Conservation (phyloP, 148 eudicot species). For the Camellia sinensis region DNA sequence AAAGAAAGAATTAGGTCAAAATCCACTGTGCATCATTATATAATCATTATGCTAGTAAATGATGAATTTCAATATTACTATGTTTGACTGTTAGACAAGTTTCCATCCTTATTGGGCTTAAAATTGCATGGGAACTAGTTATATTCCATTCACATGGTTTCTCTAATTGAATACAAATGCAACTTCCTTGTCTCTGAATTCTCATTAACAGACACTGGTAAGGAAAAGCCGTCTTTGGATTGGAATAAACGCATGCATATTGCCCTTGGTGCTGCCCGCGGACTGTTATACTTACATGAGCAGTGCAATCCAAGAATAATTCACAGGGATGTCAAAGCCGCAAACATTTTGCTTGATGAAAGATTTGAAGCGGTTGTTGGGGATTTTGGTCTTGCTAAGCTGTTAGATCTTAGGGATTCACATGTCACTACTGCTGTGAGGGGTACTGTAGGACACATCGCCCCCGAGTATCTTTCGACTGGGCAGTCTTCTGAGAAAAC, state of each 20-base stretch:
- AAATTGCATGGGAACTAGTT: not conserved
- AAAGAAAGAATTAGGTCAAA: too few relatives aligned
- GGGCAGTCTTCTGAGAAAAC: constrained; percentile 96
- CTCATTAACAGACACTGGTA: constrained; percentile 47
- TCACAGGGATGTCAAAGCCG: constrained; percentile 96
- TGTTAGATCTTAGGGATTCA: constrained; percentile 76
- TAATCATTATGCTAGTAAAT: too few relatives aligned
- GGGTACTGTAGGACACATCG: constrained; percentile 92
- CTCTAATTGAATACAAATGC: not conserved
- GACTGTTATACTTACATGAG: constrained; percentile 84
- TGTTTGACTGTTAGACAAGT: too few relatives aligned
- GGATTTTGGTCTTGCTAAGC: constrained; percentile 98
- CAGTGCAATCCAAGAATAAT: constrained; percentile 91
- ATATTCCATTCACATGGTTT: too few relatives aligned
- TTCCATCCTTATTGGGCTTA: not conserved
- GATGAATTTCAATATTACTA: too few relatives aligned
- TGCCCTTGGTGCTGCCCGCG: constrained; percentile 83
- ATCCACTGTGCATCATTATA: too few relatives aligned
- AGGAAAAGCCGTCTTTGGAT: constrained; percentile 63
- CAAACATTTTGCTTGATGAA: constrained; percentile 85
- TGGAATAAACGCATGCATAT: constrained; percentile 86
- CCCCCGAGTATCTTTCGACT: constrained; percentile 93
- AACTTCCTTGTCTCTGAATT: not conserved
- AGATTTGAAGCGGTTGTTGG: constrained; percentile 92
- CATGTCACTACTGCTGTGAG: constrained; percentile 97